These are phyloP conservation scores for Parasarocladium wereldwijsianum DNA, from an alignment of 2,329 filamentous ascomycete genomes.

Conservation along the genomic window DNA sequence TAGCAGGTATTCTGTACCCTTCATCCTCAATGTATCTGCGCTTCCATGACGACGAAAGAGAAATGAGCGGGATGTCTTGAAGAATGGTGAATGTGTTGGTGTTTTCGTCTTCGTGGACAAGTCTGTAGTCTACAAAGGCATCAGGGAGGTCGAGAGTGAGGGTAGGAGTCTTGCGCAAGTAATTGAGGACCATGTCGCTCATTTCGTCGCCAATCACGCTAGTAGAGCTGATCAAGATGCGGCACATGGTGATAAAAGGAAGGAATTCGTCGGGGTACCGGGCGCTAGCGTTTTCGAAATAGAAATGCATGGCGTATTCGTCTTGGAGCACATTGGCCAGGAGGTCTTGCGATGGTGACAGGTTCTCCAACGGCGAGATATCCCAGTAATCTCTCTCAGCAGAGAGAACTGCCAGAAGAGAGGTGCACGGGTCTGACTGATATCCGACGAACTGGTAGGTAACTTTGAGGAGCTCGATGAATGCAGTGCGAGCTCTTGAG, in stretches of 20 bases:
- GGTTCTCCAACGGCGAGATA: slow-evolving; percentile 22
- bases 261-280: slow-evolving; percentile 78
- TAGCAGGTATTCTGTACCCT: slow-evolving; percentile 46
- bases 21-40: slow-evolving; percentile 29
- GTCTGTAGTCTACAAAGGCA: slow-evolving; percentile 58
- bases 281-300: slow-evolving; percentile 53
- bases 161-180: slow-evolving; percentile 53
- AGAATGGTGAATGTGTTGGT: slow-evolving; percentile 61
- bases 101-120: slow-evolving; percentile 75
- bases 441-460: slow-evolving; percentile 57
- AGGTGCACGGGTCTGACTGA: slow-evolving; percentile 52
- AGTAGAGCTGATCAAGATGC: slow-evolving; percentile 36
- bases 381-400: slow-evolving; percentile 39
- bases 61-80: slow-evolving; percentile 49
- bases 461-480: slow-evolving; percentile 57
- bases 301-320: slow-evolving; percentile 35
- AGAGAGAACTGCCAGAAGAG: slow-evolving; percentile 50
- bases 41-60: slow-evolving; percentile 27
- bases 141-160: slow-evolving; percentile 67
- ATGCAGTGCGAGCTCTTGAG: slow-evolving; percentile 45
- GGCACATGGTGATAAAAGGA: slow-evolving; percentile 62
- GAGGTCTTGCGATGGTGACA: slow-evolving; percentile 18
- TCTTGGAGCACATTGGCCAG: slow-evolving; percentile 20
- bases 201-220: slow-evolving; percentile 16
- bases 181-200: slow-evolving; percentile 40